Base-by-base conservation (phyloP, 495 filamentous ascomycete species). In the Xylaria flabelliformis region DNA sequence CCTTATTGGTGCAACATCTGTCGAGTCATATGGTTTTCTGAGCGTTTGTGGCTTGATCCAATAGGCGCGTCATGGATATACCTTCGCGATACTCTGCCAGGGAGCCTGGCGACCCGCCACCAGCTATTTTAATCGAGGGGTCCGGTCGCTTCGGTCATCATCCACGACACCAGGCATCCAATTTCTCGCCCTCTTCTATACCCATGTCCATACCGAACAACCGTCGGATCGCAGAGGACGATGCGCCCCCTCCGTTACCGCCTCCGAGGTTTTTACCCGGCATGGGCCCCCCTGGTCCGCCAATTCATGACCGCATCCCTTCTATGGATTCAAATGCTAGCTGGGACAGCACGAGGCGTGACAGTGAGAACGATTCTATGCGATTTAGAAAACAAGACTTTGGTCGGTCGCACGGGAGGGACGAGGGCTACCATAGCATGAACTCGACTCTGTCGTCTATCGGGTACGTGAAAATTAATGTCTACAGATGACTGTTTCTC, bases 111-210 rank as follows among this genome's bases (percentile, higher is more conserved):
- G 72, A 73, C 67, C 75, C 79, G 36, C 81, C 84, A 69, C 87
- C 86, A 69, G 84, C 87, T 74, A 88, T 88, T 75, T 84, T 80
- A 77, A 83, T 88, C 62, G 77, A 89, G 80, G 85, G 87, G 63
- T 84, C 84, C 83, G 76, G 83, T 85, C 76, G 84, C 76, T 69
- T 87, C 78, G 72, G 84, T 78, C 71, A 81, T 80, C 73, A 81
- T 80, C 73, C 82, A 74, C 79, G 80, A 81, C 77, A 85, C 77
- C 73, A 83, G 80, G 69, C 81, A 81, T 80, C 84, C 77, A 71
- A 83, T 66, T 82, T 77, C 78, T 82, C 74, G 66, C 85, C 80
- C 67, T 82, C 71, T 69, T 84, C 71, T 75, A 85, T 76, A 48
- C 83, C 87, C 64, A 85, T 90, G 86, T 85, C 81, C 51, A 84